Evolutionary conservation across 768 basidiomycete genomes (phyloP), one percentile per base, ranked within the genome.

Genomic region (Tricholoma bakamatsutake): DNA sequence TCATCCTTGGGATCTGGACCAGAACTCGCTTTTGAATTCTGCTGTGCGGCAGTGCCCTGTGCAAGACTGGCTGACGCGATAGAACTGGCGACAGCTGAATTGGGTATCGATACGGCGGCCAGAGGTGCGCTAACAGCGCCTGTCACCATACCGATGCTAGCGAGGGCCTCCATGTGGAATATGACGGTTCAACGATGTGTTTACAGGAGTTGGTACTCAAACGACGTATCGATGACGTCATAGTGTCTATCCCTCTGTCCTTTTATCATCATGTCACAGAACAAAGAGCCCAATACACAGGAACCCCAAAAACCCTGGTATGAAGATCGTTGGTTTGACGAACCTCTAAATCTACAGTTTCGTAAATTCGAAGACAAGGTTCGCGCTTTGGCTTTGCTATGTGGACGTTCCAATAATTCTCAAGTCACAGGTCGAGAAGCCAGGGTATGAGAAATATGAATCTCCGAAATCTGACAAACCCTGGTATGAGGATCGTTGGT

Each of bases 121-220:
- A 68, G 60, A 1, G 68, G 67, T 17, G 67, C 66, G 46, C 67
- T 61, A 17, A 67, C 65, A 17, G 66, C 61, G 35, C 66, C 67
- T 7, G 65, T 59, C 4, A 64, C 66, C 2, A 65, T 62, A 42
- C 69, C 67, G 17, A 69, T 56, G 13, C 69, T 60, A 28, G 67
- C 67, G 7, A 69, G 61, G 24, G 68, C 47, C 13, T 50, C 49
- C 49, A 50, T 50, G 48, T 5, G 17, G 21, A 24, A 24, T 24
- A 24, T 24, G 21, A 24, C 21, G 21, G 21, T n/a, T n/a, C n/a
- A n/a, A n/a, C n/a, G n/a, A n/a, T n/a, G n/a, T n/a, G n/a, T n/a
- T n/a, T n/a, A n/a, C n/a, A n/a, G n/a, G n/a, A n/a, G n/a, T 31
- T 31, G 30, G 30, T 31, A 31, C 30, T 31, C 4, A 10, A 42